These are phyloP conservation scores for Xerocomellus chrysenteron DNA, from an alignment of 768 basidiomycete genomes.

Conservation along the genomic window DNA sequence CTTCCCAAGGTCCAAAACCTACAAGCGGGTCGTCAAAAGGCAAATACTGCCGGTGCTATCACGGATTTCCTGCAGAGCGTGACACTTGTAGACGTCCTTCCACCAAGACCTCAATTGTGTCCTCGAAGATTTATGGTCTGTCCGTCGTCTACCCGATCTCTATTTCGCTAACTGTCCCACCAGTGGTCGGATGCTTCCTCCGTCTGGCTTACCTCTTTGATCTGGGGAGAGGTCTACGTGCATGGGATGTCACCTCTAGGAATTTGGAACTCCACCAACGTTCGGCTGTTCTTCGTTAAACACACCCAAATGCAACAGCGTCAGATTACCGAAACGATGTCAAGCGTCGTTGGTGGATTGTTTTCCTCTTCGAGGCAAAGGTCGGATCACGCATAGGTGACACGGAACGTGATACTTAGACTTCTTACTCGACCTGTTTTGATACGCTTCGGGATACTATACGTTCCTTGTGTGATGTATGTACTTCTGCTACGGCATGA, in stretches of 20 bases:
- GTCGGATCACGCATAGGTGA: slow-evolving; percentile 25
- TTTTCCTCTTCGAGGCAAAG: slow-evolving; percentile 45
- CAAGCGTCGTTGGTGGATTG: slow-evolving; percentile 79
- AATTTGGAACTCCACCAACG: slow-evolving; percentile 88
- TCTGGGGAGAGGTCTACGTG: slow-evolving; percentile 96
- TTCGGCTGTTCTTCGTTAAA: slow-evolving; percentile 89
- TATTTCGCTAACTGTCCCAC: background rate
- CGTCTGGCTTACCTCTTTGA: slow-evolving; percentile 88
- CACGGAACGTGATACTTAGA: background rate
- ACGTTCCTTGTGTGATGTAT: background rate
- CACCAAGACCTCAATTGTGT: slow-evolving; percentile 59
- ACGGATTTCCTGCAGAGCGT: slow-evolving; percentile 73
- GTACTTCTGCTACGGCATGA: background rate
- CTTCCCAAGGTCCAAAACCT: slow-evolving; percentile 81
- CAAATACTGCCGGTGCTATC: slow-evolving; percentile 65
- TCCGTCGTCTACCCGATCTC: slow-evolving; percentile 2
- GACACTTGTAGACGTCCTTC: slow-evolving; percentile 70
- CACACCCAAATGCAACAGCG: slow-evolving; percentile 69
- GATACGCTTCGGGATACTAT: background rate
- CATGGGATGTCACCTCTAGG: slow-evolving; percentile 84
- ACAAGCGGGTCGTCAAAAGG: slow-evolving; percentile 62
- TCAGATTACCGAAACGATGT: slow-evolving; percentile 75
- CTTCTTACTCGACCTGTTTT: background rate
- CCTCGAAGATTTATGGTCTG: slow-evolving; percentile 78
- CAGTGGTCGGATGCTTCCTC: slow-evolving; percentile 93